Percentiles rank a stretch among this genome's conserved stretches.
These are phyloP conservation scores for Dendrobium catenatum DNA, from an alignment of 106 monocot species.

Conservation along the genomic window DNA sequence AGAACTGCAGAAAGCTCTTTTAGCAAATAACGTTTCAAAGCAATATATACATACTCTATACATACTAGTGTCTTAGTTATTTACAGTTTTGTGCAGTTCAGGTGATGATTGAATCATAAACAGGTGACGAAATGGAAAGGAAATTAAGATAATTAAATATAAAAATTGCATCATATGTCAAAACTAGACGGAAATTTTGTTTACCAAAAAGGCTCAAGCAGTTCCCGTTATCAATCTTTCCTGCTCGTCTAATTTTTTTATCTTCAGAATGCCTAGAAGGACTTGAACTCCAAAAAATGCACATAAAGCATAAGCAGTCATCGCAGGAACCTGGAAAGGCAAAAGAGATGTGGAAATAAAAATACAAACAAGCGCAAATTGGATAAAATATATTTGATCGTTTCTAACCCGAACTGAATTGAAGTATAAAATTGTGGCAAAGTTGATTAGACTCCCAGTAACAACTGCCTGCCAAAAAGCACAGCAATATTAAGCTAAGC, in stretches of 20 bases:
- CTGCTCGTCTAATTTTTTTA: slow-evolving; percentile 72
- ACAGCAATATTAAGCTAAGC: not conserved
- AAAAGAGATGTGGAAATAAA: not conserved
- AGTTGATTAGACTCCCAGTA: slow-evolving; percentile 87
- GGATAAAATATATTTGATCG: not conserved
- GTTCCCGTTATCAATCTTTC: slow-evolving; percentile 91
- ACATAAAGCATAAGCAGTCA: slow-evolving; percentile 50
- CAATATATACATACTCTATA: not conserved
- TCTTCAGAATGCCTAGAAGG: slow-evolving; percentile 71
- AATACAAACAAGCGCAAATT: not conserved
- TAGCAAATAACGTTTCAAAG: not conserved
- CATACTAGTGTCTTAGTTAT: not conserved
- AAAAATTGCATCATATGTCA: not conserved
- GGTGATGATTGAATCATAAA: not conserved
- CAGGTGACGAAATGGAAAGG: not conserved
- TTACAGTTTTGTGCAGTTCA: not conserved
- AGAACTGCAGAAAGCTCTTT: not conserved
- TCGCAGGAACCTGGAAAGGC: slow-evolving; percentile 53
- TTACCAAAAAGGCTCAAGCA: slow-evolving; percentile 32
- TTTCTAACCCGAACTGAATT: slow-evolving; percentile 79
- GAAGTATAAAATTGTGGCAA: slow-evolving; percentile 76
- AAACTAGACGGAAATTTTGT: not conserved
- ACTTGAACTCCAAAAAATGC: slow-evolving; percentile 81
- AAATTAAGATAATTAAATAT: not conserved
- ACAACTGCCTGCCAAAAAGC: slow-evolving; percentile 53